A percentile compares a stretch with the other conserved stretches of the same genome.
These are phyloP conservation scores for Clonostachys rosea DNA, from an alignment of 2,329 filamentous ascomycete genomes.

Conservation along the genomic window DNA sequence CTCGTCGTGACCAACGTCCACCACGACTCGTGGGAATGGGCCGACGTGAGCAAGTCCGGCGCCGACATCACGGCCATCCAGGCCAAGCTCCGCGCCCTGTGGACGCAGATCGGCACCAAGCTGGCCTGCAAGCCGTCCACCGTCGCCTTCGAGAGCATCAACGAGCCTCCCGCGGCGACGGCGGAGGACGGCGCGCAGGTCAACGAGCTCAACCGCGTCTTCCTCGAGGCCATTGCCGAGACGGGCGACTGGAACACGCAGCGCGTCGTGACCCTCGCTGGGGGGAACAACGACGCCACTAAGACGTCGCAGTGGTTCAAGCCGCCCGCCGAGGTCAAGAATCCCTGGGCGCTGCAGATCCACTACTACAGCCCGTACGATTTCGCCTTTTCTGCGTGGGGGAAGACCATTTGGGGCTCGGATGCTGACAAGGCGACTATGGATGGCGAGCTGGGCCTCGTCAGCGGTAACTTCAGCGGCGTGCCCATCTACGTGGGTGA, in stretches of 20 bases:
- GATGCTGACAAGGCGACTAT: conserved; percentile 45
- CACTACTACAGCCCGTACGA: conserved; percentile 57
- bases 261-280: conserved; percentile 51
- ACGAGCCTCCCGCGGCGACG: conserved; percentile 50
- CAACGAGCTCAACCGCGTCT: conserved; percentile 53
- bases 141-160: conserved; percentile 55
- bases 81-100: conserved; percentile 49
- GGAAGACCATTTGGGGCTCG: conserved; percentile 56
- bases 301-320: conserved; percentile 52
- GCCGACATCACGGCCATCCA: conserved; percentile 48
- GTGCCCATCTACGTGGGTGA: conserved; percentile 54
- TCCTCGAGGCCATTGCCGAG: conserved; percentile 46
- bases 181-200: conserved; percentile 41
- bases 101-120: conserved; percentile 51
- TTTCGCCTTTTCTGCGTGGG: conserved; percentile 45
- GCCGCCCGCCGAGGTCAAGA: conserved; percentile 29
- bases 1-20: conserved; percentile 54
- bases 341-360: conserved; percentile 56
- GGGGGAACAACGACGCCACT: conserved; percentile 41
- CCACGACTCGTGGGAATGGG: conserved; percentile 56
- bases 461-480: conserved; percentile 49
- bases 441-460: conserved; percentile 40
- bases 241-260: conserved; percentile 50
- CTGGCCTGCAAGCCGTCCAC: conserved; percentile 48
- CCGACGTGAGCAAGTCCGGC: conserved; percentile 37